These are phyloP conservation scores for Cymbidium sinense DNA, from an alignment of 106 monocot genomes.

Conservation along the genomic window DNA sequence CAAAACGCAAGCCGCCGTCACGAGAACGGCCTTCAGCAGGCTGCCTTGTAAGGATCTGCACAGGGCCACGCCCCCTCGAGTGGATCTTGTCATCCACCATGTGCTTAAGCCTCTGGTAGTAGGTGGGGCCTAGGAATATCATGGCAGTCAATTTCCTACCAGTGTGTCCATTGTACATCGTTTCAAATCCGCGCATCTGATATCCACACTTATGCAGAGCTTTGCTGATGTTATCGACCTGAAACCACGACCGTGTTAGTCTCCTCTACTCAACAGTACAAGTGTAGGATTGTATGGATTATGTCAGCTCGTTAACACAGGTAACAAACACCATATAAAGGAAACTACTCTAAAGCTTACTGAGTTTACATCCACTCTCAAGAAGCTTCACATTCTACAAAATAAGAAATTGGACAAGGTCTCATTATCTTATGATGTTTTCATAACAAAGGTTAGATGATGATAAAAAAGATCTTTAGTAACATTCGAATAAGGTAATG, in stretches of 20 bases:
- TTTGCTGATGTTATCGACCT: slow-evolving; percentile 99
- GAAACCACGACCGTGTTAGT: not conserved
- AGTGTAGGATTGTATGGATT: not conserved
- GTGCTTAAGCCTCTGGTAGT: slow-evolving; percentile 94
- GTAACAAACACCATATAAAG: not conserved
- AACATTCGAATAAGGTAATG: not conserved
- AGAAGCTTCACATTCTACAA: not conserved
- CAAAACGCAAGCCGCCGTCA: slow-evolving; percentile 91
- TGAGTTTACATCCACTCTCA: not conserved
- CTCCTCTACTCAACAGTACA: not conserved
- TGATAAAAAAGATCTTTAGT: not conserved
- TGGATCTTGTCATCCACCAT: slow-evolving; percentile 99
- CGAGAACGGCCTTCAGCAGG: slow-evolving; percentile 96
- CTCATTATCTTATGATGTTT: not conserved
- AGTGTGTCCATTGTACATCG: slow-evolving; percentile 99
- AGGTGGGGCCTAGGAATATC: slow-evolving; percentile 99
- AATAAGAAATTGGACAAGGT: not conserved
- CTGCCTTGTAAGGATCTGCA: slow-evolving; percentile 94
- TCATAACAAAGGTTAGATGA: not conserved
- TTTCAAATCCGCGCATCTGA: slow-evolving; percentile 99
- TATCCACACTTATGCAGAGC: slow-evolving; percentile 98
- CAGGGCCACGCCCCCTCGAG: slow-evolving; percentile 92
- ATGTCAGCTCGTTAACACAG: not conserved
- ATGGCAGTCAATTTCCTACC: slow-evolving; percentile 80
- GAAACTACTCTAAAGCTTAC: not conserved